Evolutionary conservation across 1,284 basidiomycete genomes (phyloP).

Genomic region (Entoloma clypeatum): DNA sequence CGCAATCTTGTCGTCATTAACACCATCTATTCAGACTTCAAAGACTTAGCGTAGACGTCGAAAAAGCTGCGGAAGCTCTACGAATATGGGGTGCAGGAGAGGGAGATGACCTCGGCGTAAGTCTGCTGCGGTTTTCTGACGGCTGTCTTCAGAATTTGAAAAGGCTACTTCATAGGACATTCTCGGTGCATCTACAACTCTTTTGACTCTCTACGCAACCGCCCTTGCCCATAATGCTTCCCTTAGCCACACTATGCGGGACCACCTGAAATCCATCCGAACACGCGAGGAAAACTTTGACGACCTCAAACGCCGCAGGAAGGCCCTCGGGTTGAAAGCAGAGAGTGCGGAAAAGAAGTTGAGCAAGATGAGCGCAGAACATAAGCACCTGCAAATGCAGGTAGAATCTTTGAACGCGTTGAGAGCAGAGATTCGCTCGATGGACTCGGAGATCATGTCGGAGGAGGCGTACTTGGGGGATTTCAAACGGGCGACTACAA

Average conservation of each 20-base stretch:
- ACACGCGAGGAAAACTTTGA: slow-evolving; percentile 84
- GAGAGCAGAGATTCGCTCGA: slow-evolving; percentile 71
- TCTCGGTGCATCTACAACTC: slow-evolving; percentile 65
- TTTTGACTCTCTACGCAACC: slow-evolving; percentile 68
- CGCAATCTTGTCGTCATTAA: not conserved
- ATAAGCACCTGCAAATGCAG: slow-evolving; percentile 81
- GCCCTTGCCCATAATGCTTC: slow-evolving; percentile 72
- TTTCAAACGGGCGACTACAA: slow-evolving; percentile 73
- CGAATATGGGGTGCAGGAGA: slow-evolving; percentile 80
- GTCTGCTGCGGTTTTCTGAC: slow-evolving; percentile 24
- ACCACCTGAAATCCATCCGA: slow-evolving; percentile 74
- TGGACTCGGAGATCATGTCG: slow-evolving; percentile 82
- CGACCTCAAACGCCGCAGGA: slow-evolving; percentile 69
- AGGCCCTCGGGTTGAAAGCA: slow-evolving; percentile 66
- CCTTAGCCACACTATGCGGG: slow-evolving; percentile 73
- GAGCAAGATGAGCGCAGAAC: slow-evolving; percentile 86
- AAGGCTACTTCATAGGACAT: slow-evolving; percentile 54
- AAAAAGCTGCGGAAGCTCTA: slow-evolving; percentile 73
- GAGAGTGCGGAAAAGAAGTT: slow-evolving; percentile 90
- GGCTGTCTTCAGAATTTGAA: not conserved
- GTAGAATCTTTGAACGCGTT: slow-evolving; percentile 73
- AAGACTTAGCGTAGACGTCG: slow-evolving; percentile 62
- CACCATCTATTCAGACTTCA: slow-evolving; percentile 44
- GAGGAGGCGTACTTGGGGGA: slow-evolving; percentile 85
- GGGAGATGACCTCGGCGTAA: slow-evolving; percentile 82